Percentiles rank a stretch among this genome's conserved stretches.
Conservation (phyloP, 1,139 yeast species). For the Meyerozyma sp. region DNA sequence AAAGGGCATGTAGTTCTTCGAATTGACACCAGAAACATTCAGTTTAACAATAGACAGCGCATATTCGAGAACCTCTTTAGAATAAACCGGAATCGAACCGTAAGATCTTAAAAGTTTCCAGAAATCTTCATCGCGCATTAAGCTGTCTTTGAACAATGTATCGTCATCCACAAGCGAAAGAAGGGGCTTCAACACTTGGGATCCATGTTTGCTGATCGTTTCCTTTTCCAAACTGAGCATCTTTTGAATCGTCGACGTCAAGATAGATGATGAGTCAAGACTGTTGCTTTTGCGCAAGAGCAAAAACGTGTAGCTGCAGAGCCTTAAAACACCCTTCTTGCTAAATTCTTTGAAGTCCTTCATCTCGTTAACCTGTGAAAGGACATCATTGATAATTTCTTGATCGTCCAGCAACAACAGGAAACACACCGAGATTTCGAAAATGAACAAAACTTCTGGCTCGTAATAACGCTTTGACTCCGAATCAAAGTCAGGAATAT, state of each 20-base stretch:
- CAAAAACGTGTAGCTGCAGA: slow-evolving; percentile 37
- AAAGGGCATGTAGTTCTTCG: slow-evolving; percentile 54
- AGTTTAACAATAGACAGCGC: slow-evolving; percentile 37
- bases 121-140: slow-evolving; percentile 45
- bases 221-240: slow-evolving; percentile 33
- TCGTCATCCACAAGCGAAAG: slow-evolving; percentile 47
- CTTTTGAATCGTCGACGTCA: slow-evolving; percentile 19
- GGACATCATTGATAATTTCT: slow-evolving; percentile 20
- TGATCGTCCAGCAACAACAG: slow-evolving; percentile 39
- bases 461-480: slow-evolving; percentile 45
- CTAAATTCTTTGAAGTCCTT: slow-evolving; percentile 16
- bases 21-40: slow-evolving; percentile 19
- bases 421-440: slow-evolving; percentile 52
- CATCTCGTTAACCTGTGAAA: slow-evolving; percentile 16
- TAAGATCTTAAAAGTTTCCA: slow-evolving; percentile 61
- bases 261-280: slow-evolving; percentile 6
- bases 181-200: slow-evolving; percentile 49
- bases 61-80: slow-evolving; percentile 46
- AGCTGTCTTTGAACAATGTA: slow-evolving; percentile 36
- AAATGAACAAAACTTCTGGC: slow-evolving; percentile 48
- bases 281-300: slow-evolving; percentile 28
- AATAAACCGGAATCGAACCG: slow-evolving; percentile 51
- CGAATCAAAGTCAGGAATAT: slow-evolving; percentile 27
- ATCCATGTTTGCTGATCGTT: slow-evolving; percentile 39
- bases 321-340: slow-evolving; percentile 26